A percentile compares a stretch with the other conserved stretches of the same genome.
Evolutionary conservation across 805 yeast species (phyloP).

Genomic region (Hanseniaspora clermontiae): DNA sequence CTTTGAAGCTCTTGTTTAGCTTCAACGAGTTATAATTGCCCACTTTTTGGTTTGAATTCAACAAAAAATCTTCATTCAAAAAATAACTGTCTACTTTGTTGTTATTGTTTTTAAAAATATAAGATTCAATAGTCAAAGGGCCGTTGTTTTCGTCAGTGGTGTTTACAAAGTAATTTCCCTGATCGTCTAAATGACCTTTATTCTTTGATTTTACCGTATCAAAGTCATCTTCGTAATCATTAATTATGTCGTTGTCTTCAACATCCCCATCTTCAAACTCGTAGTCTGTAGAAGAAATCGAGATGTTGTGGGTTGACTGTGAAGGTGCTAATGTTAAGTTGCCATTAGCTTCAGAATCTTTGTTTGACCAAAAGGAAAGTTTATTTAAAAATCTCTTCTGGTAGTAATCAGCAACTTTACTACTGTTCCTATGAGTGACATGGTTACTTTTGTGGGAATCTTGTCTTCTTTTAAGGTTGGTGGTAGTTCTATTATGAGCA

Average conservation of each 20-base stretch:
- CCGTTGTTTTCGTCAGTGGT: neutral
- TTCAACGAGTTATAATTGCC: neutral
- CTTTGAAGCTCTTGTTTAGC: neutral
- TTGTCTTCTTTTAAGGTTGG: neutral
- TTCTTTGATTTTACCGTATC: neutral
- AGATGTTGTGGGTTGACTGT: neutral
- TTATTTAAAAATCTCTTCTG: neutral
- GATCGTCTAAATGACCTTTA: neutral
- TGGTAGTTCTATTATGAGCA: neutral
- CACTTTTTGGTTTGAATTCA: neutral
- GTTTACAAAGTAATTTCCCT: neutral
- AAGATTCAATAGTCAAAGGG: neutral
- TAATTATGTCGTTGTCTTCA: slow-evolving; percentile 6
- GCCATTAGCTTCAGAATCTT: neutral
- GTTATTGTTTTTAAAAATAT: neutral
- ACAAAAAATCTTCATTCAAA: neutral
- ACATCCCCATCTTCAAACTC: slow-evolving; percentile 6
- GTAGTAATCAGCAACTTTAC: neutral
- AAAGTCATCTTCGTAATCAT: slow-evolving; percentile 4
- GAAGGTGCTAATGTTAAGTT: neutral
- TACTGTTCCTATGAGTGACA: neutral
- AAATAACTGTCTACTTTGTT: neutral
- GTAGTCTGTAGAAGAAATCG: neutral
- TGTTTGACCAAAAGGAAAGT: neutral
- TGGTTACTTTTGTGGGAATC: neutral